Evolutionary conservation across 129 eudicot genomes (phyloP).

Genomic region (Flaveria robusta): DNA sequence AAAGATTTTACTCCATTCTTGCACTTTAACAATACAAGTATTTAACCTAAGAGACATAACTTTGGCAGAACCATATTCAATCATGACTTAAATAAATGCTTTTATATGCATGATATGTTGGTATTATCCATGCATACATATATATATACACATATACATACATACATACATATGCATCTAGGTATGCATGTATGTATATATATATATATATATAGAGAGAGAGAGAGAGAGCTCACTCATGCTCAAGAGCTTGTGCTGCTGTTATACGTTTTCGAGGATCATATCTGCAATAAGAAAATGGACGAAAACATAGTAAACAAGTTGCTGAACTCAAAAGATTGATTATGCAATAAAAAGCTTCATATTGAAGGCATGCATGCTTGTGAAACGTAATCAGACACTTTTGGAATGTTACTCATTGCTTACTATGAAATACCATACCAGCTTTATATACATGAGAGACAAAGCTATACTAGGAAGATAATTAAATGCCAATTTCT

Average conservation of each 20-base stretch:
- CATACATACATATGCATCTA: not conserved
- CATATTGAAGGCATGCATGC: not conserved
- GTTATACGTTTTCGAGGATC: slow-evolving; percentile 95
- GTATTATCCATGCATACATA: not conserved
- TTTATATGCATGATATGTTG: not conserved
- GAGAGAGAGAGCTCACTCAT: slow-evolving; percentile 57
- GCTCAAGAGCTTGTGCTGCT: slow-evolving; percentile 99
- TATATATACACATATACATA: not conserved
- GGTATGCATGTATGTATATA: not conserved
- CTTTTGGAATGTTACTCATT: not conserved
- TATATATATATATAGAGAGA: not conserved
- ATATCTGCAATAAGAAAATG: slow-evolving; percentile 50
- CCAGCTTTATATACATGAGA: not conserved
- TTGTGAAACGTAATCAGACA: not conserved
- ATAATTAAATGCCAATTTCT: not conserved
- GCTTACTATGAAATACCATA: not conserved
- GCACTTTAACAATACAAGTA: not conserved
- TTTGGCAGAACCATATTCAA: not conserved
- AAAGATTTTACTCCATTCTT: not conserved
- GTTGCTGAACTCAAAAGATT: not conserved
- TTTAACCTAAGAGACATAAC: not conserved
- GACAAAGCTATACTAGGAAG: not conserved
- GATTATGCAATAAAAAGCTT: not conserved
- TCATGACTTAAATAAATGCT: not conserved
- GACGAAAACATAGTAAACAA: slow-evolving; percentile 16